Evolutionary conservation across 768 basidiomycete species (phyloP).

Genomic region (Russula compacta): DNA sequence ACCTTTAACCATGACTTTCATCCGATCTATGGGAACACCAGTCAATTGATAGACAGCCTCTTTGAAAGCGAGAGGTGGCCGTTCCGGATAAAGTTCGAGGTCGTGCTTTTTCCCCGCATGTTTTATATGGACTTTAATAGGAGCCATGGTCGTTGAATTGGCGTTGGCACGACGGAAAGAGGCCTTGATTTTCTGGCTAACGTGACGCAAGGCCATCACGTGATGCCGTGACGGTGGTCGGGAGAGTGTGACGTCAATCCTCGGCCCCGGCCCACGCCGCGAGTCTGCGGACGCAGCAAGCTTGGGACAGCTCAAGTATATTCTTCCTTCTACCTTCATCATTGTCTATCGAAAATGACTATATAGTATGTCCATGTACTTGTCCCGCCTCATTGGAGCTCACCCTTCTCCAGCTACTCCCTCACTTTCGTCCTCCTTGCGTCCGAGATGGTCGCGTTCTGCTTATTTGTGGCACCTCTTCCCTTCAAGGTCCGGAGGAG

Average conservation of each 20-base stretch:
- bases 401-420: constrained; percentile 45
- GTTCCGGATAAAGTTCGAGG: constrained; percentile 63
- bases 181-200: background rate
- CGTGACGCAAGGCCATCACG: constrained; percentile 14
- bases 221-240: background rate
- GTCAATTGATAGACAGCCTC: constrained; percentile 71
- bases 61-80: constrained; percentile 69
- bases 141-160: constrained; percentile 40
- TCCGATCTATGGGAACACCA: constrained; percentile 80
- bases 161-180: background rate
- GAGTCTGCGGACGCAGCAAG: no score
- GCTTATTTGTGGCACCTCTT: constrained; percentile 74
- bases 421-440: constrained; percentile 76
- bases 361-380: constrained; percentile 33
- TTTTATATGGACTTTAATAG: constrained; percentile 74
- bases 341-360: constrained; percentile 32
- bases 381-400: background rate
- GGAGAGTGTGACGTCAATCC: constrained; percentile 2
- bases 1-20: constrained; percentile 97
- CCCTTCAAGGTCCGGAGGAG: constrained; percentile 64
- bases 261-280: background rate
- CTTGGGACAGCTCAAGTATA: background rate
- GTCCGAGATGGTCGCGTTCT: constrained; percentile 82
- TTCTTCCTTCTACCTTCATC: background rate
- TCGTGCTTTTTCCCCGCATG: constrained; percentile 77